Evolutionary conservation across 2,329 filamentous ascomycete genomes (phyloP), one percentile per base, ranked within the genome.

Genomic region (Bipolaris bicolor): DNA sequence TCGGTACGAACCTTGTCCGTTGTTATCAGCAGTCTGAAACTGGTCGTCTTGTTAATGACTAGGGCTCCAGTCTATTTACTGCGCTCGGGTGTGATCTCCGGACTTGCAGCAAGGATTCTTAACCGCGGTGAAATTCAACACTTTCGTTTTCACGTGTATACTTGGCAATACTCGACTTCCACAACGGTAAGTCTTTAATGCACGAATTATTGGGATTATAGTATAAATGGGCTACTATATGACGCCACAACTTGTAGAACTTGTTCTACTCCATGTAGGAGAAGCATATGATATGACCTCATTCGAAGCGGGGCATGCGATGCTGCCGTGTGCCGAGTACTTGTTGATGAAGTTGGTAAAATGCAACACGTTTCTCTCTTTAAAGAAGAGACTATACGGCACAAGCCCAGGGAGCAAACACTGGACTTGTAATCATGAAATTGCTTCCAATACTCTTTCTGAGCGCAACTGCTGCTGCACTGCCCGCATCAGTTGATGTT

Each of bases 401-500:
- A n/a, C 31, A 16, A 5, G n/a, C 10, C 7, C 18, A n/a, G 11
- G 26, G 37, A 57, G 15, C 15, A 26, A 24, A 16, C 4, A 13
- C 10, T 15, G 10, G 15, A 20, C 24, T 39, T 16, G 33, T 34
- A 36, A 57, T 11, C 20, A 74, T 74, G 71, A 74, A 66, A 52
- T 24, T 64, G 24, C 47, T 61, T n/a, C 44, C 51, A 7, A 26
- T 70, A 26, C 52, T 70, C 49, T 58, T 62, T 1, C 44, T 73
- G 5, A 48, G 62, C 15, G 64, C 63, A 47, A 61, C 58, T 18
- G 69, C 50, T 15, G 56, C 62, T 34, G 69, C 69, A 31, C 55
- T 72, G 11, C 63, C 68, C 36, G 52, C 65, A 22, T 36, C 60
- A 20, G 56, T 34, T 13, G 50, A 64, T 33, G 16, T 67, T 16